Percentiles rank a stretch among this genome's conserved stretches.
These are phyloP conservation scores for Albugo laibachii DNA, from an alignment of 352 stramenopile genomes.

Conservation along the genomic window DNA sequence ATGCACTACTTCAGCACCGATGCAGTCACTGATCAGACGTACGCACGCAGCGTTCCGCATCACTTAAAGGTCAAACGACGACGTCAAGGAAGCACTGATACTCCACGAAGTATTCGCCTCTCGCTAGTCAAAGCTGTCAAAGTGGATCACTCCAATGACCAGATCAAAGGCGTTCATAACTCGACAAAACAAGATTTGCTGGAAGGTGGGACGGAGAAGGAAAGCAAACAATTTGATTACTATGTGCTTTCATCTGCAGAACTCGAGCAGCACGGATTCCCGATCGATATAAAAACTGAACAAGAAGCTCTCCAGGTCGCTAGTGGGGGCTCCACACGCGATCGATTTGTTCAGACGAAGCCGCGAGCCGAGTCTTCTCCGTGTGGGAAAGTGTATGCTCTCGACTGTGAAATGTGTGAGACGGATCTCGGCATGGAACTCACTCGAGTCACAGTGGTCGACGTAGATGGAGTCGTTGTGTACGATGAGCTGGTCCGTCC, in stretches of 20 bases:
- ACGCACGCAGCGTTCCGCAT: constrained; percentile 35
- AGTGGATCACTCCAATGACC: background rate
- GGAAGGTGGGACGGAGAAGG: constrained; percentile 1
- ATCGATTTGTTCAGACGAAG: constrained; percentile 30
- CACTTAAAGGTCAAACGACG: constrained; percentile 14
- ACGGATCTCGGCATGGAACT: constrained; percentile 70
- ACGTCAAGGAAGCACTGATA: background rate
- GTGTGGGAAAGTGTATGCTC: constrained; percentile 20
- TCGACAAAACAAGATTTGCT: constrained; percentile 1
- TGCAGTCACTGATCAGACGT: constrained; percentile 31
- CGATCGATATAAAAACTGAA: constrained; percentile 32
- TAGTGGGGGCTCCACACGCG: constrained; percentile 25
- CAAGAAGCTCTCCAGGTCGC: constrained; percentile 27
- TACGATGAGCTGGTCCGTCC: constrained; percentile 76
- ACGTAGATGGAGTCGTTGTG: constrained; percentile 28
- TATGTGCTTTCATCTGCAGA: constrained; percentile 47
- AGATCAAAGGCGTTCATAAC: background rate
- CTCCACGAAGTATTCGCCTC: background rate
- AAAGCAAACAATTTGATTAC: constrained; percentile 14
- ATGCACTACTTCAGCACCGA: constrained; percentile 71
- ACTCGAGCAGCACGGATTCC: constrained; percentile 47
- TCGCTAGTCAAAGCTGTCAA: background rate
- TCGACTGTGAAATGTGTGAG: constrained; percentile 83
- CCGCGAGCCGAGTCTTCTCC: constrained; percentile 7
- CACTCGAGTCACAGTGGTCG: constrained; percentile 61